These are phyloP conservation scores for Boletus coccyginus DNA, from an alignment of 768 basidiomycete species.

Conservation along the genomic window DNA sequence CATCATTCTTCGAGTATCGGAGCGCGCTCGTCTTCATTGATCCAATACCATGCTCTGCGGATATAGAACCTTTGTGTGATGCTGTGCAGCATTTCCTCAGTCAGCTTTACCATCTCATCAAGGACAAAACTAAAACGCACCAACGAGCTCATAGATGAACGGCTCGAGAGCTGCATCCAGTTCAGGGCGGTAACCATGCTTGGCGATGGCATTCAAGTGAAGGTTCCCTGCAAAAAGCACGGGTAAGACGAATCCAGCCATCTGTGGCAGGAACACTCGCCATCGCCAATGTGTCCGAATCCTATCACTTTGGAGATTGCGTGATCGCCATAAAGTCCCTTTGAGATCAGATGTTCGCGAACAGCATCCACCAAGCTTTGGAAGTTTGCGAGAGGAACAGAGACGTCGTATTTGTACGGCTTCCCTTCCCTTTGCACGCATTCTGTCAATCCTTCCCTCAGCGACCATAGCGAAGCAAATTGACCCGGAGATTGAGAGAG, in stretches of 20 bases:
- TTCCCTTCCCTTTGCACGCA: conserved; percentile 92
- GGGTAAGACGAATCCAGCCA: not conserved
- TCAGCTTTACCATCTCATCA: not conserved
- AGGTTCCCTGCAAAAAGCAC: conserved; percentile 65
- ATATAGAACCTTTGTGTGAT: conserved; percentile 83
- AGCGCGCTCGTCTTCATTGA: conserved; percentile 91
- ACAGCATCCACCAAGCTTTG: conserved; percentile 83
- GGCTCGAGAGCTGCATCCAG: conserved; percentile 89
- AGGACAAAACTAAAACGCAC: conserved; percentile 38
- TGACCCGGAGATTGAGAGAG: conserved; percentile 90
- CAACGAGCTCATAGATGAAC: conserved; percentile 89
- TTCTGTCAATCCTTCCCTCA: conserved; percentile 91
- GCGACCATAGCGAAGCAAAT: conserved; percentile 84
- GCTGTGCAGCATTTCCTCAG: conserved; percentile 39
- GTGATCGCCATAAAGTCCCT: conserved; percentile 66
- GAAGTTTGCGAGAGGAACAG: conserved; percentile 83
- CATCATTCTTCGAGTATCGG: conserved; percentile 77
- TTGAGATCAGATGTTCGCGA: conserved; percentile 63
- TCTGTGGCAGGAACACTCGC: conserved; percentile 41
- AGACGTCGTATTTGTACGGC: conserved; percentile 96
- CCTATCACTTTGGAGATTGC: conserved; percentile 86
- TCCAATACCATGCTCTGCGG: conserved; percentile 97
- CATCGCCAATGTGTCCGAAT: conserved; percentile 97
- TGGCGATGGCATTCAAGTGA: conserved; percentile 88
- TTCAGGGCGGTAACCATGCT: conserved; percentile 70